Evolutionary conservation across 495 filamentous ascomycete species (phyloP).

Genomic region (Annulohypoxylon stygium): DNA sequence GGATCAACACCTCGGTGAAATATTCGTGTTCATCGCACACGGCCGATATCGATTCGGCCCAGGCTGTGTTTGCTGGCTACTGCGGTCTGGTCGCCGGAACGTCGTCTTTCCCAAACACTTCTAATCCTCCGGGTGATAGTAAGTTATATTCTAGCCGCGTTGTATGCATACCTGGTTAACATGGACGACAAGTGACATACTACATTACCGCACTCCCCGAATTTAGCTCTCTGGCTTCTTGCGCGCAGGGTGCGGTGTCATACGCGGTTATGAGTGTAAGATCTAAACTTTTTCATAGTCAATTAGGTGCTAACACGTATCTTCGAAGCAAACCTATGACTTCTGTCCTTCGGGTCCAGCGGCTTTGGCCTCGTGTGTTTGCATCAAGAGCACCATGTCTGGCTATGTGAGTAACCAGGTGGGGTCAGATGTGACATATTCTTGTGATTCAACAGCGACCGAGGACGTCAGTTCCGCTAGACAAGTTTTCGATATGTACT

Average conservation of each 20-base stretch:
- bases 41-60: conserved; percentile 60
- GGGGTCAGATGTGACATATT: conserved; percentile 55
- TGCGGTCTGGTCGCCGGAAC: conserved; percentile 62
- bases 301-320: conserved; percentile 26
- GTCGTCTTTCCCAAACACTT: conserved; percentile 58
- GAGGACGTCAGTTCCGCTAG: conserved; percentile 63
- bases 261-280: conserved; percentile 58
- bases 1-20: conserved; percentile 58
- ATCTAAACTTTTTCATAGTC: neutral
- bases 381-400: conserved; percentile 61
- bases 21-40: conserved; percentile 55
- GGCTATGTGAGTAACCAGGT: conserved; percentile 52
- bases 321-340: conserved; percentile 51
- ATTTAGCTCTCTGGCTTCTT: conserved; percentile 58
- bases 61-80: conserved; percentile 63
- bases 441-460: conserved; percentile 58
- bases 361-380: conserved; percentile 63
- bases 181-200: conserved; percentile 57
- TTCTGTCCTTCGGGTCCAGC: conserved; percentile 59
- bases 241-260: conserved; percentile 58
- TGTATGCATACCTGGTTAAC: neutral
- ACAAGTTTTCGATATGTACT: conserved; percentile 60
- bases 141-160: conserved; percentile 20
- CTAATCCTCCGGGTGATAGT: conserved; percentile 61
- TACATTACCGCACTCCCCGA: conserved; percentile 63